These are phyloP conservation scores for Didymella exigua DNA, from an alignment of 2,329 filamentous ascomycete genomes.

Conservation along the genomic window DNA sequence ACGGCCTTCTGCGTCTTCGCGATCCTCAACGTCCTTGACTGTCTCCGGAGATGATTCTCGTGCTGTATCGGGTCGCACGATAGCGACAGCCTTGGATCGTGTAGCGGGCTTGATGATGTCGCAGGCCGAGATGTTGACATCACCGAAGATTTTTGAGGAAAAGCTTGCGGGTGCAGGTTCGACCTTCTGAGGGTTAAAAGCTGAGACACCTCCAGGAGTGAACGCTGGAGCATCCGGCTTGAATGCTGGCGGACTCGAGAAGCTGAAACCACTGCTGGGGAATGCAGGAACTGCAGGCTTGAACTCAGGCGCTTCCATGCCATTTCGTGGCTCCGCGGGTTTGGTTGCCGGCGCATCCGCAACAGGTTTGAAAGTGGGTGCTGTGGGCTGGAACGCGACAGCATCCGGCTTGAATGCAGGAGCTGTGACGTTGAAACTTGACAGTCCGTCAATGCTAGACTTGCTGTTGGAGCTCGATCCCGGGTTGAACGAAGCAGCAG, in stretches of 20 bases:
- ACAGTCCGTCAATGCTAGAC: constrained; percentile 38
- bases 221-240: constrained; percentile 76
- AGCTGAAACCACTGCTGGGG: constrained; percentile 29
- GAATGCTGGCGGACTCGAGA: constrained; percentile 32
- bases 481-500: constrained; percentile 57
- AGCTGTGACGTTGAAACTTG: constrained; percentile 69
- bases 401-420: constrained; percentile 78
- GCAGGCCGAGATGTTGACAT: constrained; percentile 60
- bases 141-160: constrained; percentile 45
- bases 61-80: constrained; percentile 66
- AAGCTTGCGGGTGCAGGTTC: constrained; percentile 34
- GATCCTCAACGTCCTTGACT: constrained; percentile 43
- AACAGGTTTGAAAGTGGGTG: constrained; percentile 40
- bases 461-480: constrained; percentile 52
- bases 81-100: constrained; percentile 82
- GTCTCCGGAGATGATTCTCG: constrained; percentile 51
- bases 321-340: constrained; percentile 12
- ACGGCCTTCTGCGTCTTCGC: constrained; percentile 66
- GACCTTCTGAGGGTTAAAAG: constrained; percentile 31
- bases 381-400: constrained; percentile 42
- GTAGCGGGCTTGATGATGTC: constrained; percentile 70
- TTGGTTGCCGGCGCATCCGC: not conserved
- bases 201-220: constrained; percentile 48
- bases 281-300: constrained; percentile 25
- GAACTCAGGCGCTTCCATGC: constrained; percentile 17